Conservation (phyloP, 345 rosid genomes). For the Dipteronia dyeriana region DNA sequence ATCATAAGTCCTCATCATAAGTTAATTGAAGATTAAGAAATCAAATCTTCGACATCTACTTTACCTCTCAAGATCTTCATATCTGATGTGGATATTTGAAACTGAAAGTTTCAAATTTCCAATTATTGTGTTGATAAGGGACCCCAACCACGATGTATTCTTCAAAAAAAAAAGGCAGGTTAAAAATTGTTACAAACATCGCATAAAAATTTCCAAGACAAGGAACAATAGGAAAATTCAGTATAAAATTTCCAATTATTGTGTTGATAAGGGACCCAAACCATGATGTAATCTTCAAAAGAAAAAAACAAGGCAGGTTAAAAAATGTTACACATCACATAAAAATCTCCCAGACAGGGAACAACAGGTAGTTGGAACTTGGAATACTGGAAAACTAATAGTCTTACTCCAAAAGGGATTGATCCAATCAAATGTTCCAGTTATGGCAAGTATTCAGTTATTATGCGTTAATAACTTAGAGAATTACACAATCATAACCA, state of each 20-base stretch:
- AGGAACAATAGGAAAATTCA: conserved; percentile 22
- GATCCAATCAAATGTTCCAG: not conserved
- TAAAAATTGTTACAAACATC: not conserved
- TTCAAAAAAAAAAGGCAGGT: conserved; percentile 42
- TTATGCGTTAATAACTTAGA: not conserved
- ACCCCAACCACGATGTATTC: conserved; percentile 97
- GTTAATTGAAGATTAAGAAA: not conserved
- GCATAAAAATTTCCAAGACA: conserved; percentile 4
- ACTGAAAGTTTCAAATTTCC: conserved; percentile 97
- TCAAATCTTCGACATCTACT: conserved; percentile 7
- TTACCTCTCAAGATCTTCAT: conserved; percentile 96
- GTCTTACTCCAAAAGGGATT: not conserved
- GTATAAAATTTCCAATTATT: conserved; percentile 91
- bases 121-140: conserved; percentile 85
- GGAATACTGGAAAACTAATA: not conserved
- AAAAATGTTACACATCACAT: conserved; percentile 3
- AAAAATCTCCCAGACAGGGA: conserved; percentile 12
- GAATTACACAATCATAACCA: not conserved
- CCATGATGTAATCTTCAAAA: conserved; percentile 82
- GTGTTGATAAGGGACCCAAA: conserved; percentile 93
- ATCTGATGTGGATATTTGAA: conserved; percentile 96
- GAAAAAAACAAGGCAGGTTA: conserved; percentile 33
- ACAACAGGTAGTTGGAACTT: not conserved
- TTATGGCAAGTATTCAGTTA: not conserved
- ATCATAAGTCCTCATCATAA: conserved; percentile 14